Evolutionary conservation across 768 basidiomycete species (phyloP).

Genomic region (Serendipita sp.): DNA sequence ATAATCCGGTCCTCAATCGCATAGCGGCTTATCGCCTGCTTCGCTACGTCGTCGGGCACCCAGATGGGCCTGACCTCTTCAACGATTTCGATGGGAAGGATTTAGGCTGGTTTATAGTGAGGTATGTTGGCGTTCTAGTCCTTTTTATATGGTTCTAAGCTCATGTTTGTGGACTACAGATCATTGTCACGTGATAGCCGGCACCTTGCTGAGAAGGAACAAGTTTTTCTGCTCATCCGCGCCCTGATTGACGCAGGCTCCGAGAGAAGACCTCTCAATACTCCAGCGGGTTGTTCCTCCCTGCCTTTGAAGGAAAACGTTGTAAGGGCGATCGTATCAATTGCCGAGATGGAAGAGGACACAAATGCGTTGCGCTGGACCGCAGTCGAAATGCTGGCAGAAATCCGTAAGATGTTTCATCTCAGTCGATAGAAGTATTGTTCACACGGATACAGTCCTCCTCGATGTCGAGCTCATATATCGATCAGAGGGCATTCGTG

Average conservation of each 20-base stretch:
- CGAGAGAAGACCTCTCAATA: slow-evolving; percentile 25
- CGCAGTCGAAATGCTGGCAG: slow-evolving; percentile 73
- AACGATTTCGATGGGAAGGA: slow-evolving; percentile 41
- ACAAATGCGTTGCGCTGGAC: slow-evolving; percentile 49
- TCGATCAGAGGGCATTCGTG: slow-evolving; percentile 67
- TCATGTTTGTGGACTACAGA: slow-evolving; percentile 25
- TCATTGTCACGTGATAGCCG: slow-evolving; percentile 76
- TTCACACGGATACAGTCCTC: slow-evolving; percentile 38
- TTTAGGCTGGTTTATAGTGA: slow-evolving; percentile 82
- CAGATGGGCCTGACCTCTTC: slow-evolving; percentile 37
- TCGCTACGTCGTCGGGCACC: slow-evolving; percentile 60
- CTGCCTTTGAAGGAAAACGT: slow-evolving; percentile 59
- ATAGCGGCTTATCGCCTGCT: slow-evolving; percentile 74
- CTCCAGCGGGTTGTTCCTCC: slow-evolving; percentile 26
- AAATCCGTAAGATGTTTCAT: slow-evolving; percentile 43
- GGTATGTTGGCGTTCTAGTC: slow-evolving; percentile 30
- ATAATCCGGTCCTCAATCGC: slow-evolving; percentile 54
- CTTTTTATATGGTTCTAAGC: background rate
- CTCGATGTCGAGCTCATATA: slow-evolving; percentile 74
- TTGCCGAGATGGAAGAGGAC: slow-evolving; percentile 86
- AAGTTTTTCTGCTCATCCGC: slow-evolving; percentile 80
- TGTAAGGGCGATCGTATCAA: slow-evolving; percentile 78
- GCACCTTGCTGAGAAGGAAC: slow-evolving; percentile 73
- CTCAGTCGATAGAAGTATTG: background rate
- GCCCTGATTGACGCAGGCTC: slow-evolving; percentile 64